Conservation (phyloP, 192 early-diverging fungal genomes). For the Glomus cerebriforme region DNA sequence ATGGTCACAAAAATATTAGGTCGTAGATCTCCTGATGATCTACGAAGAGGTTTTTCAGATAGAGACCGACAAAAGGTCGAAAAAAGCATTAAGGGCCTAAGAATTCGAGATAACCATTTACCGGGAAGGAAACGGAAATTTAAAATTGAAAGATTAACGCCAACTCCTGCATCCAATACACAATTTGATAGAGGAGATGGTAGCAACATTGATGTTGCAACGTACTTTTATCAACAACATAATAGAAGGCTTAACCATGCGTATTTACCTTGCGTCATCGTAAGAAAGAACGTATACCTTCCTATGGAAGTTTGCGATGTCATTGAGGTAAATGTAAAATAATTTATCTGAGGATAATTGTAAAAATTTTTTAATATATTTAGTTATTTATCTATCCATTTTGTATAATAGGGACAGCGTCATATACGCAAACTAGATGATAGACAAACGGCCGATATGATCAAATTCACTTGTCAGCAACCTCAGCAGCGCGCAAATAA, state of each 20-base stretch:
- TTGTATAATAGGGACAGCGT: constrained; percentile 65
- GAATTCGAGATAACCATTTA: constrained; percentile 60
- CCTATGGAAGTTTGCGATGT: constrained; percentile 93
- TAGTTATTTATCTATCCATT: no score
- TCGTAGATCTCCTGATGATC: constrained; percentile 45
- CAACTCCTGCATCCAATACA: constrained; percentile 65
- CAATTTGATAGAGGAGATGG: constrained; percentile 60
- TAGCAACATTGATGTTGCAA: constrained; percentile 62
- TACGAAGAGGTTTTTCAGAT: constrained; percentile 47
- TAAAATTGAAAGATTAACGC: constrained; percentile 67
- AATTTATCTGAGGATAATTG: no score
- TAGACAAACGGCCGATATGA: constrained; percentile 91
- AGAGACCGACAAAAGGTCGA: constrained; percentile 48
- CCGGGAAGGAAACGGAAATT: constrained; percentile 67
- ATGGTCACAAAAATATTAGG: constrained; percentile 68
- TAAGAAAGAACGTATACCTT: constrained; percentile 66
- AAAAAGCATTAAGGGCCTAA: constrained; percentile 52
- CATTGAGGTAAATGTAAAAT: constrained; percentile 35
- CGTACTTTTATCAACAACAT: constrained; percentile 80
- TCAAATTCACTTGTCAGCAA: constrained; percentile 84
- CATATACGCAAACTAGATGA: constrained; percentile 82
- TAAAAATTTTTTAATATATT: no score
- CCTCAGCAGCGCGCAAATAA: constrained; percentile 82
- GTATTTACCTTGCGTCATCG: constrained; percentile 81
- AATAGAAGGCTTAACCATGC: constrained; percentile 69